Evolutionary conservation across 2,329 filamentous ascomycete genomes (phyloP), one percentile per base, ranked within the genome.

Genomic region (Claviceps paspali): DNA sequence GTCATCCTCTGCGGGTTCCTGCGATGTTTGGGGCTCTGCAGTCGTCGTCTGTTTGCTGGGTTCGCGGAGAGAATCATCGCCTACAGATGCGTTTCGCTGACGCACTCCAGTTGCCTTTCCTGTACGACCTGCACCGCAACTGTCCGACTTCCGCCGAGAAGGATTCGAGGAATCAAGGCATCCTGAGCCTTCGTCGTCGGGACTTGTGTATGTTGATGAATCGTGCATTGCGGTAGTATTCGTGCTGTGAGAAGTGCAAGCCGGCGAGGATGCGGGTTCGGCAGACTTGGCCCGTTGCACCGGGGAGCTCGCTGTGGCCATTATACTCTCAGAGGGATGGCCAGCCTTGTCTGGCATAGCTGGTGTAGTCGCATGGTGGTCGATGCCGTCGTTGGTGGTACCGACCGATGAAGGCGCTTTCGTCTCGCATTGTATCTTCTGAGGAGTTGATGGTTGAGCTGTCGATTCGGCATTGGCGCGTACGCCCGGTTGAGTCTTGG

Each of bases 191-290:
- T 85, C 79, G 38, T 79, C 72, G 38, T 81, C 80, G 1, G 80
- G 77, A 47, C 80, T 86, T 2, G 82, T 86, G 46, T 80, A 77
- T 1, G 80, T 74, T 2, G 82, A 86, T 6, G 67, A 70, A 43
- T 79, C 72, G 41, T 77, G 70, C 28, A 77, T 67, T 26, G 69
- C 71, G 2, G 83, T 80, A 0, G 83, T 91, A 17, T 79, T 75
- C 38, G 76, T 76, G 30, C 81, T 86, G 47, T 79, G 77, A 2
- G 77, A 70, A 23, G 80, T 86, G 5, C 83, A 88, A 3, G 62
- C 64, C 12, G 72, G 68, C 2, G 71, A 76, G 3, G 67, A 74
- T 5, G 64, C 47, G 2, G 59, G 55, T 44, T 74, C 71, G 2
- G 56, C 49, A 35, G 54, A 47, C 27, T 60, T 60, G 35, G 51